phyloP scores from a whole-genome alignment of 1,139 yeast genomes.

The Pichia sp. region DNA sequence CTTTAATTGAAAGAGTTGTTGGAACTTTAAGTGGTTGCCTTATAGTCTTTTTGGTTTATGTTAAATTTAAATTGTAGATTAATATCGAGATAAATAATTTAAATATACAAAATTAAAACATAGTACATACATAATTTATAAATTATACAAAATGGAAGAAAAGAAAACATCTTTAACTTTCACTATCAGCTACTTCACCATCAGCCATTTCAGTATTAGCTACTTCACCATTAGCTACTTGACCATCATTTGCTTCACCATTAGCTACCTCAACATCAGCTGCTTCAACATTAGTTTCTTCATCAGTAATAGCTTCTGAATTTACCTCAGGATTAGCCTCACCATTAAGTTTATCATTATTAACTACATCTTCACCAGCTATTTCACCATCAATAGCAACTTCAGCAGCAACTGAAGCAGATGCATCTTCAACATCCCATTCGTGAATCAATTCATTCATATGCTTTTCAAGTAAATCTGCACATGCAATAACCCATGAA shows the following conservation, averaged over 20 bases:
- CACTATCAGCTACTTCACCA: no score
- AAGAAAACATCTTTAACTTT: no score
- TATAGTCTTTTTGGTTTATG: conserved; percentile 35
- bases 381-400: neutral
- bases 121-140: no score
- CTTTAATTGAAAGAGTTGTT: conserved; percentile 46
- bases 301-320: no score
- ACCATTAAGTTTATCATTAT: no score
- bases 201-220: no score
- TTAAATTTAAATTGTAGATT: conserved; percentile 10
- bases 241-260: no score
- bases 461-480: conserved; percentile 53
- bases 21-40: conserved; percentile 46
- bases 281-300: neutral
- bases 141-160: no score
- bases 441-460: conserved; percentile 11
- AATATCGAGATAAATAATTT: neutral
- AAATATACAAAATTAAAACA: neutral
- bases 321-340: no score
- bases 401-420: neutral
- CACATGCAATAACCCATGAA: conserved; percentile 74
- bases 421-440: conserved; percentile 11
- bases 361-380: no score
- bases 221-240: no score
- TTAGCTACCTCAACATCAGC: no score